phyloP scores from a whole-genome alignment of 768 basidiomycete species.

The Psilocybe subaeruginosa region DNA sequence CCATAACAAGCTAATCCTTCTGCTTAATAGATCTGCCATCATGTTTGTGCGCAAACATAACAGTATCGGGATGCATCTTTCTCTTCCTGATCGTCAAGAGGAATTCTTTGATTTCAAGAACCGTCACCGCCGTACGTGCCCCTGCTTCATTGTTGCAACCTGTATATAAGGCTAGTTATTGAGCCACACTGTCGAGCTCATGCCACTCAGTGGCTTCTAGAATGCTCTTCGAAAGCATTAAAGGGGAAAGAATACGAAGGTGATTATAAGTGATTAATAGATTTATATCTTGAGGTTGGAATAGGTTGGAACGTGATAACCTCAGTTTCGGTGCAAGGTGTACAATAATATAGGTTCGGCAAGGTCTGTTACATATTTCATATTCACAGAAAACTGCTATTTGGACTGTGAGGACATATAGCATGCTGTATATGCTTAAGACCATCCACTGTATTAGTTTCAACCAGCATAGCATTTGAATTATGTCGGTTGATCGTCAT shows the following conservation, averaged over 20 bases:
- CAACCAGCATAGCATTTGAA: too few species aligned
- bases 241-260: too few species aligned
- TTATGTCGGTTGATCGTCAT: too few species aligned
- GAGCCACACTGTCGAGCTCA: constrained; percentile 21
- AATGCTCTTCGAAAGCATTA: background rate
- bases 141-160: constrained; percentile 23
- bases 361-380: background rate
- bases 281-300: too few species aligned
- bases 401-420: too few species aligned
- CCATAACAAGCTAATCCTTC: constrained; percentile 23
- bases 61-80: constrained; percentile 23
- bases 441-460: too few species aligned
- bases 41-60: constrained; percentile 23
- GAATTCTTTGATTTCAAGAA: constrained; percentile 18
- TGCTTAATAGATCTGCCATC: constrained; percentile 23
- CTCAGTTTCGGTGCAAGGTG: too few species aligned
- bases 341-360: too few species aligned
- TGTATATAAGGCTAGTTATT: constrained; percentile 20
- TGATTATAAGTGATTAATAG: too few species aligned
- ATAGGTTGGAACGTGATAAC: too few species aligned
- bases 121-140: constrained; percentile 22
- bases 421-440: too few species aligned
- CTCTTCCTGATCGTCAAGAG: constrained; percentile 21
- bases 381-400: too few species aligned
- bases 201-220: constrained; percentile 20